Percentiles rank a stretch among this genome's conserved stretches.
These are phyloP conservation scores for Hippophae gyantsensis DNA, from an alignment of 306 rosid species.

Conservation along the genomic window DNA sequence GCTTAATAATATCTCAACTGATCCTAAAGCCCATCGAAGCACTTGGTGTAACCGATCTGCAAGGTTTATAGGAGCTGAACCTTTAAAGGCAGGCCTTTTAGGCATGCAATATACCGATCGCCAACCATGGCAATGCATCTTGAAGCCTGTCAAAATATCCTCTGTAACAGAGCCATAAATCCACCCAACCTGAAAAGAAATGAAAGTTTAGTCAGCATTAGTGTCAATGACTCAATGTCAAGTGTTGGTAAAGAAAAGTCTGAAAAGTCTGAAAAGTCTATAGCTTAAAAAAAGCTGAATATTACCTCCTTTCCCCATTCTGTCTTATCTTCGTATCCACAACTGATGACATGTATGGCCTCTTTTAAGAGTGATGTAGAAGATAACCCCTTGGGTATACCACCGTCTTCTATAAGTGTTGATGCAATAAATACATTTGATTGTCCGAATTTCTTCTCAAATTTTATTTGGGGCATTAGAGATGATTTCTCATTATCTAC, in stretches of 20 bases:
- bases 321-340: constrained; percentile 91
- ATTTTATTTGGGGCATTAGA: constrained; percentile 56
- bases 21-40: constrained; percentile 93
- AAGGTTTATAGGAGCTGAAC: constrained; percentile 88
- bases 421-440: constrained; percentile 67
- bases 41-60: constrained; percentile 89
- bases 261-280: background rate
- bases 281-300: background rate
- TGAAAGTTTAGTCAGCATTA: constrained; percentile 4
- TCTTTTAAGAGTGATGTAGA: constrained; percentile 84
- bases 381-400: constrained; percentile 48
- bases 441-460: constrained; percentile 85
- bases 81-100: constrained; percentile 81
- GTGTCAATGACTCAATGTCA: background rate
- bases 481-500: constrained; percentile 62
- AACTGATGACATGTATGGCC: constrained; percentile 88
- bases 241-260: constrained; percentile 1
- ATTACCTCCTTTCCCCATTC: constrained; percentile 93
- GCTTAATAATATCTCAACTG: constrained; percentile 78
- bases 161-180: constrained; percentile 95
- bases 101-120: constrained; percentile 92
- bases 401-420: constrained; percentile 70
- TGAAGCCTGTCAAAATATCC: constrained; percentile 84
- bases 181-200: constrained; percentile 72
- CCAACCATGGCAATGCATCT: constrained; percentile 98